phyloP scores from a whole-genome alignment of 768 basidiomycete species.

The Lactarius akahatsu region DNA sequence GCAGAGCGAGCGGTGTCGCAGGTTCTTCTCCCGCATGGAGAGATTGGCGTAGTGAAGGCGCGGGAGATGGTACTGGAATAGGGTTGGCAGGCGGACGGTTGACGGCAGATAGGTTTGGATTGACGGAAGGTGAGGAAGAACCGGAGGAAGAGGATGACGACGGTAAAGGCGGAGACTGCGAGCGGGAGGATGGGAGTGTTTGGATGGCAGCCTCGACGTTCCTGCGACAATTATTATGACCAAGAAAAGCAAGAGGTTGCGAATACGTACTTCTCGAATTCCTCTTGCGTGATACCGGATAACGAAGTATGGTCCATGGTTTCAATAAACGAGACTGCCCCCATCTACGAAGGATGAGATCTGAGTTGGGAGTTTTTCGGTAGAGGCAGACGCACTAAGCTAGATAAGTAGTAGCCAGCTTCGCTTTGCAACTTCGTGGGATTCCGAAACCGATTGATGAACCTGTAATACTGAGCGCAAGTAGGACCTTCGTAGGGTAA shows the following conservation, averaged over 20 bases:
- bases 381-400: constrained; percentile 60
- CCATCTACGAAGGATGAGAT: constrained; percentile 58
- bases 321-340: constrained; percentile 96
- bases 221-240: constrained; percentile 30
- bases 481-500: background rate
- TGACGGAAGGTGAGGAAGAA: constrained; percentile 32
- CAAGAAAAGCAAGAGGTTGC: background rate
- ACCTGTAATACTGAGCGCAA: constrained; percentile 47
- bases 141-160: constrained; percentile 34
- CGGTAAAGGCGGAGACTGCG: constrained; percentile 36
- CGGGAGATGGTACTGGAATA: constrained; percentile 25
- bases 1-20: constrained; percentile 71
- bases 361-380: background rate
- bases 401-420: constrained; percentile 95
- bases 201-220: constrained; percentile 65
- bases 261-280: constrained; percentile 72
- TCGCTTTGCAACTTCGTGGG: constrained; percentile 89
- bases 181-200: constrained; percentile 42
- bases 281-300: constrained; percentile 90
- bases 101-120: constrained; percentile 30
- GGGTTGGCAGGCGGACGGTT: constrained; percentile 25
- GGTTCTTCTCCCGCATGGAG: constrained; percentile 85
- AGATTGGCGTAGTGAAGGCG: constrained; percentile 26
- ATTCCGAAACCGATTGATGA: constrained; percentile 93
- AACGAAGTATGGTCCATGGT: constrained; percentile 95